Evolutionary conservation across 352 stramenopile genomes (phyloP), one percentile per base, ranked within the genome.

Genomic region (Globisporangium solare): DNA sequence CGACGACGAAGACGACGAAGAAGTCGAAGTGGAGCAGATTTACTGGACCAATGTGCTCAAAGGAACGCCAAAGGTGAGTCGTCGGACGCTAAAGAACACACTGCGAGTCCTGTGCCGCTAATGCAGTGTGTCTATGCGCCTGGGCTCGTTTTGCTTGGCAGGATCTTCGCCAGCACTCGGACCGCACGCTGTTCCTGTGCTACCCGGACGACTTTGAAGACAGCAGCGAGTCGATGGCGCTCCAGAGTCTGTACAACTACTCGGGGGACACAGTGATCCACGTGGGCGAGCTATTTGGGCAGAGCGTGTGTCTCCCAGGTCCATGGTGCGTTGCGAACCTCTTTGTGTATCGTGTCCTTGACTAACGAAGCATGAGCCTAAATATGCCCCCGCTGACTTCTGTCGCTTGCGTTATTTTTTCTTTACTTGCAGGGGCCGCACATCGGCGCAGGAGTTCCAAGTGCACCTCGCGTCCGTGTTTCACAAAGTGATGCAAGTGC

Each of bases 201-300:
- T 98, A 98, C 70, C 90, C 92, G 2, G 93, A 98, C 61, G 92
- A 98, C 65, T 92, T 91, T 51, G 84, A 94, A 54, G 77, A 91
- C 56, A 90, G 81, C 54, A 73, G 79, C 10, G 77, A 92, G 54
- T 96, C 91, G 5, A 94, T 98, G 87, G 90, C 85, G 39, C 70
- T 94, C 63, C 67, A 89, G 41, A 92, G 89, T 60, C 75, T 98
- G 39, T 76, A 92, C 54, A 86, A 97, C 61, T 98, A 94, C 66
- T 73, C 73, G n/a, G 92, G 92, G 7, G 77, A 93, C 56, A 94
- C 83, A 43, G 79, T 98, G 31, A 97, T 98, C 66, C 91, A 98
- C 67, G 86, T 98, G 14, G 94, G 94, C 35, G 94, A 98, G 76
- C 67, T 97, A n/a, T 96, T 92, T 60, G 75, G 86, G 5, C 86